Conservation (phyloP, 139 green algal species). For the Chlamydomonas asymmetrica region DNA sequence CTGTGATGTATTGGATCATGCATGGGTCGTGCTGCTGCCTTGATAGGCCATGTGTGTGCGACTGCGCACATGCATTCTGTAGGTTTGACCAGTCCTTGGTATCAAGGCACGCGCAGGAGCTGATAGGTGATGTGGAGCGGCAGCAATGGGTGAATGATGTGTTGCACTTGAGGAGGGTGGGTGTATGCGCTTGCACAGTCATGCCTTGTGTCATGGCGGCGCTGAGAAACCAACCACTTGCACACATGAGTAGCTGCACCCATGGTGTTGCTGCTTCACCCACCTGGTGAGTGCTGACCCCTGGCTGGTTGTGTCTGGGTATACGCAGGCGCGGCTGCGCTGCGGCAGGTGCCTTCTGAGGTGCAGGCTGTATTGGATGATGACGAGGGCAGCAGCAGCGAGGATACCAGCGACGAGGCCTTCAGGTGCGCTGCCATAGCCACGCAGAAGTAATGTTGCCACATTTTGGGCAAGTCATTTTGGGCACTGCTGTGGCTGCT, state of each 20-base stretch:
- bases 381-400: constrained; percentile 54
- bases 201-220: not conserved
- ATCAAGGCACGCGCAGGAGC: not conserved
- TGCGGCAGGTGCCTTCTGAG: constrained; percentile 6
- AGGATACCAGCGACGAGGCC: constrained; percentile 50
- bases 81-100: not conserved
- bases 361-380: constrained; percentile 27
- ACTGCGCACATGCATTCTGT: not conserved
- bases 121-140: not conserved
- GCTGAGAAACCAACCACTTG: not conserved
- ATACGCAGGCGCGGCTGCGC: constrained; percentile 1
- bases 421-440: constrained; percentile 42
- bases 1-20: not conserved
- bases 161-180: not conserved
- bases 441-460: constrained; percentile 19
- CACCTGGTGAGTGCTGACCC: not conserved
- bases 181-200: not conserved
- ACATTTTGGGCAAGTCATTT: constrained; percentile 4
- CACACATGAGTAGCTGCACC: not conserved
- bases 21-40: not conserved
- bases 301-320: too few relatives aligned
- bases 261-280: not conserved
- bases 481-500: not conserved
- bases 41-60: not conserved
- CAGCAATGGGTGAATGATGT: not conserved